Conservation (phyloP, 306 rosid species). For the Sicyos edulis region DNA sequence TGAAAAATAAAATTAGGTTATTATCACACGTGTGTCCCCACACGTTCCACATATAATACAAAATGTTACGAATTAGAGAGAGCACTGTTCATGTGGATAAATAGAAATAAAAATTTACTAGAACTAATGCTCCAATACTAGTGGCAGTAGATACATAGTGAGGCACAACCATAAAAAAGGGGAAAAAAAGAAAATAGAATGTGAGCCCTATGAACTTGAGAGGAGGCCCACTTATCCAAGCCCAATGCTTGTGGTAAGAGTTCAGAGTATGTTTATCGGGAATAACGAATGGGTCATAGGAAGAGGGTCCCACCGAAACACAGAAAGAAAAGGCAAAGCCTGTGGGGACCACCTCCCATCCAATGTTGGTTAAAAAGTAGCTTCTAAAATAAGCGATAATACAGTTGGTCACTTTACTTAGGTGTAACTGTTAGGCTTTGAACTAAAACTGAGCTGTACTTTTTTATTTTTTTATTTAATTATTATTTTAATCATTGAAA, state of each 20-base stretch:
- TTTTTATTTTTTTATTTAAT: neutral
- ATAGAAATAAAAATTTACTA: no score
- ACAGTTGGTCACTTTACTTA: conserved; percentile 16
- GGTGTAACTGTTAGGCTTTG: conserved; percentile 5
- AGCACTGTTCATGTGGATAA: no score
- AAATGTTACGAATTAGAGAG: no score
- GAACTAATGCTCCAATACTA: no score
- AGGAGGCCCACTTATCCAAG: conserved; percentile 24
- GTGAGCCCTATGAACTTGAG: conserved; percentile 5
- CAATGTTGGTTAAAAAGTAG: conserved; percentile 11
- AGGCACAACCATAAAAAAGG: no score
- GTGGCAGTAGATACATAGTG: no score
- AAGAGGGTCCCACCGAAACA: neutral
- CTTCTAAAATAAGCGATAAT: conserved; percentile 18
- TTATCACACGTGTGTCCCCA: no score
- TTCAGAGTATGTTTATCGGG: no score
- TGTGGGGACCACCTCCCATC: neutral
- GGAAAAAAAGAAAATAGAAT: neutral
- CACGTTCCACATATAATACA: no score
- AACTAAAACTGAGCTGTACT: conserved; percentile 15
- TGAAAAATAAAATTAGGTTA: no score
- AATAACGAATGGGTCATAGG: neutral
- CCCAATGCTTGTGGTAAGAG: conserved; percentile 10
- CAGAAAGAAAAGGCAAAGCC: neutral
- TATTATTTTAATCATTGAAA: neutral